Conservation (phyloP, 768 basidiomycete genomes). For the Termitomyces sp. region DNA sequence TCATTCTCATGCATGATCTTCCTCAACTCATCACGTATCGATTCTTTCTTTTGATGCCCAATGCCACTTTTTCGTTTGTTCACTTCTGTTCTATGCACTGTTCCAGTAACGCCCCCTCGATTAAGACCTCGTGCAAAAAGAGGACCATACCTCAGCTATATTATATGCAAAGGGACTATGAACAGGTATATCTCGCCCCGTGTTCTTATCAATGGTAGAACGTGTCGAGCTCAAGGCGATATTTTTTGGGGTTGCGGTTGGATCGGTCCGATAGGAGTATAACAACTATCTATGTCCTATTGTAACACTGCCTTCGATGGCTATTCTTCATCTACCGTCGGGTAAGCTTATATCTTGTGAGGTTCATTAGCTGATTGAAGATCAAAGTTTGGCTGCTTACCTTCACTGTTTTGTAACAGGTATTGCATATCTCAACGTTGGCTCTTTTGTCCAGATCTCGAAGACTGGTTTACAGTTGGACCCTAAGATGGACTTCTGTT, state of each 20-base stretch:
- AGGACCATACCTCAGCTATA: not conserved
- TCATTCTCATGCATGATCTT: not conserved
- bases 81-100: not conserved
- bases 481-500: too few relatives aligned
- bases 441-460: too few relatives aligned
- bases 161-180: not conserved
- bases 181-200: not conserved
- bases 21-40: too few relatives aligned
- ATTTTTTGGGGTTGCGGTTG: not conserved
- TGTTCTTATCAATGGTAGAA: not conserved
- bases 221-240: not conserved
- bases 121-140: not conserved
- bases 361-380: not conserved
- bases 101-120: not conserved
- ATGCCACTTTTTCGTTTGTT: not conserved
- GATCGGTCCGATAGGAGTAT: not conserved
- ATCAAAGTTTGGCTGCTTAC: too few relatives aligned
- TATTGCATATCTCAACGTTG: too few relatives aligned
- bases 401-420: too few relatives aligned
- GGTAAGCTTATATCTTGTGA: not conserved
- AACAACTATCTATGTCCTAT: not conserved
- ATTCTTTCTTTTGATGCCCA: not conserved
- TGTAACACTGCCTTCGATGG: too few relatives aligned
- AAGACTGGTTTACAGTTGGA: too few relatives aligned
- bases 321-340: too few relatives aligned